These are phyloP conservation scores for Isabelozyma heimii DNA, from an alignment of 805 yeast species.

Conservation along the genomic window DNA sequence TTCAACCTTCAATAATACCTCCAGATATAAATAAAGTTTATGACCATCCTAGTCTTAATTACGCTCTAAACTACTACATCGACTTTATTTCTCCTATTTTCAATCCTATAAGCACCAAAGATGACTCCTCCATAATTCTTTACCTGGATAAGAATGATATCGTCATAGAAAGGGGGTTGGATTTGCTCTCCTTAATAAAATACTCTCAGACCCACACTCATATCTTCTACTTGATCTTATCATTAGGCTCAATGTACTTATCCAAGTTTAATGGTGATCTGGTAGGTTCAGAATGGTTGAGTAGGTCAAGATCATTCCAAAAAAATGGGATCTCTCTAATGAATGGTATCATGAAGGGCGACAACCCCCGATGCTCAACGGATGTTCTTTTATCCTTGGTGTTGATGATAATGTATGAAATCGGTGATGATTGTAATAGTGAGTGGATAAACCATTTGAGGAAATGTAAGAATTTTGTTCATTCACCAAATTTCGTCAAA, in stretches of 20 bases:
- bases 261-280: constrained; percentile 10
- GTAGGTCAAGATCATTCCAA: constrained; percentile 13
- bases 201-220: constrained; percentile 20
- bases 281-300: constrained; percentile 14
- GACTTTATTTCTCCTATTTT: constrained; percentile 24
- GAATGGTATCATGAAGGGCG: not conserved
- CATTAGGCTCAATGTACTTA: constrained; percentile 23
- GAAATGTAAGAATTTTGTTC: constrained; percentile 14
- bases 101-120: constrained; percentile 19
- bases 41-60: constrained; percentile 12
- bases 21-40: constrained; percentile 9
- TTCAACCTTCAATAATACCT: constrained; percentile 21
- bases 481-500: constrained; percentile 10
- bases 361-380: constrained; percentile 6
- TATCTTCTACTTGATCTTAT: constrained; percentile 20
- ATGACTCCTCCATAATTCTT: not conserved
- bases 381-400: constrained; percentile 18
- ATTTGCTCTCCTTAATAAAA: constrained; percentile 17
- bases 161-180: constrained; percentile 21
- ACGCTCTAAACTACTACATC: constrained; percentile 23
- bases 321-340: constrained; percentile 13
- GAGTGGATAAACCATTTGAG: constrained; percentile 19
- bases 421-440: constrained; percentile 23
- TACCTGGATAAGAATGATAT: constrained; percentile 7
- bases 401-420: constrained; percentile 20